Conservation (phyloP, 2,329 filamentous ascomycete genomes). For the Arthroderma uncinatum region DNA sequence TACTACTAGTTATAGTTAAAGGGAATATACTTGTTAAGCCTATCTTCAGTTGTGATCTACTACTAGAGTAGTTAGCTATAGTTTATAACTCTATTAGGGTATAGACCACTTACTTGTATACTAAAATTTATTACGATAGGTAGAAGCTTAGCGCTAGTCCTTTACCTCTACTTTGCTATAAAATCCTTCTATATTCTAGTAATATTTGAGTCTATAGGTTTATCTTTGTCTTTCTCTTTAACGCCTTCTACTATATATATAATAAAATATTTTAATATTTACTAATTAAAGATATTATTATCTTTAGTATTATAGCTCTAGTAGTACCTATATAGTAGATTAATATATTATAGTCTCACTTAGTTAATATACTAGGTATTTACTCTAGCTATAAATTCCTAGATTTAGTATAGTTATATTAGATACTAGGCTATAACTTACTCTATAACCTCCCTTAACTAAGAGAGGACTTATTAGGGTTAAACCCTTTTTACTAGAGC, state of each 20-base stretch:
- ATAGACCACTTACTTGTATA: not conserved
- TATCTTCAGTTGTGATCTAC: not conserved
- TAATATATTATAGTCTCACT: not conserved
- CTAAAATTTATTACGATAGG: not conserved
- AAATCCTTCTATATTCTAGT: not conserved
- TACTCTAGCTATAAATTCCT: not conserved
- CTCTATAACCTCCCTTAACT: not conserved
- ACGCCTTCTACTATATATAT: not conserved
- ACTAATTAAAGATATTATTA: conserved; percentile 5
- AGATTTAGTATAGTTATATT: not conserved
- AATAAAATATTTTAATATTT: conserved; percentile 2
- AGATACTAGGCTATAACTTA: not conserved
- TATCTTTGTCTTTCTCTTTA: not conserved
- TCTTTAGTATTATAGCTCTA: not conserved
- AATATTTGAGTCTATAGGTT: not conserved
- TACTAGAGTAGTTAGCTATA: not conserved
- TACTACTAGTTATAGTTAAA: not conserved
- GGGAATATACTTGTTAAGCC: conserved; percentile 2
- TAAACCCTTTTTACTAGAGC: not conserved
- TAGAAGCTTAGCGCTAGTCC: not conserved
- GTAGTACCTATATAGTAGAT: conserved; percentile 1
- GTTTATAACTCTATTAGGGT: not conserved
- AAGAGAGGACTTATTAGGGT: not conserved
- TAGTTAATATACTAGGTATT: not conserved
- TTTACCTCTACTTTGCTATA: not conserved